Evolutionary conservation across 768 basidiomycete species (phyloP), one percentile per base, ranked within the genome.

Genomic region (Boletus pseudopeckii): DNA sequence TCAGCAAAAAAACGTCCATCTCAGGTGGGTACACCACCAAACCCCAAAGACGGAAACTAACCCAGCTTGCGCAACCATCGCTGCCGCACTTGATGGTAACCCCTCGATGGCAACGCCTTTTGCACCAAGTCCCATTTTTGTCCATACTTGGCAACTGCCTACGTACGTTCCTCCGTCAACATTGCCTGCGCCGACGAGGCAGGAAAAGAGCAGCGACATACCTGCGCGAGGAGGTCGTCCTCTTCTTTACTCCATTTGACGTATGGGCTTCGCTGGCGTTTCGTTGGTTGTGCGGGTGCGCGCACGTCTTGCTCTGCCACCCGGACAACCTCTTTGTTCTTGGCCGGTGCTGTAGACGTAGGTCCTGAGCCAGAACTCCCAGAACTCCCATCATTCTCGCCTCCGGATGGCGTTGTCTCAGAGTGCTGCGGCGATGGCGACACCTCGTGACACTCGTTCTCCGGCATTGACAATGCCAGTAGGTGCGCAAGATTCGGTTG

Each of bases 231-330:
- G 2, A 75, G 61, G 20, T 74, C 74, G 37, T 75, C 75, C 47
- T 75, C 75, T 51, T 75, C 74, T 48, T 71, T 75, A 22, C 65
- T 76, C 74, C 75, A 75, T 45, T 75, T 75, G 45, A 73, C 61
- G 49, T 76, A 76, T 9, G 75, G 73, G 52, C 72, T 75, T 32
- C 73, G 63, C 40, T 68, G 69, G 45, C 74, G 65, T 49, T 68
- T 72, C 15, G 51, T 58, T n/a, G 71, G 57, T 22, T 62, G 64
- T 17, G 61, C 63, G 7, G 34, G 17, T n/a, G 13, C 20, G 7
- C 39, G 7, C 5, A 4, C 22, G 38, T 70, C 72, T 30, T 68
- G 72, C 14, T 72, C 73, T 1, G 58, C 64, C 33, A 70, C 65
- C 20, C 68, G 62, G 2, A 20, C 37, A 22, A 68, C 55, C 2